These are phyloP conservation scores for Musa schizocarpa DNA, from an alignment of 176 grass and related monocot species.

Conservation along the genomic window DNA sequence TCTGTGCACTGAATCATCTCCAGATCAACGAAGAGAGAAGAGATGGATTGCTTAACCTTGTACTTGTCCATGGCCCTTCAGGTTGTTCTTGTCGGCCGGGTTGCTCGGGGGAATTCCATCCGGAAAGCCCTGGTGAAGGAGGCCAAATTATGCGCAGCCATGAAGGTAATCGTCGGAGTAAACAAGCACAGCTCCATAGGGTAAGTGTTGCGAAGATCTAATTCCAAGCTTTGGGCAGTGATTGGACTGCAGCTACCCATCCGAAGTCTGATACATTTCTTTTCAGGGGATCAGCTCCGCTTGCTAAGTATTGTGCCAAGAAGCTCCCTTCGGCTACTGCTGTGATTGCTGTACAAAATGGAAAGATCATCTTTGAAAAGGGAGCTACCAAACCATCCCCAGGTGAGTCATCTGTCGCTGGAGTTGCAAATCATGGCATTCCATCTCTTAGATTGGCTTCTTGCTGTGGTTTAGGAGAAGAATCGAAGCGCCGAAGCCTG, in stretches of 20 bases:
- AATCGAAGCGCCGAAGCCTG: conserved; percentile 42
- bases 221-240: not conserved
- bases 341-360: conserved; percentile 64
- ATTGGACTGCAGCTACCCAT: not conserved
- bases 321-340: conserved; percentile 70
- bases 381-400: conserved; percentile 36
- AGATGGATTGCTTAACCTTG: not conserved
- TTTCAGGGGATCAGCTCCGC: conserved; percentile 48
- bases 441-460: not conserved
- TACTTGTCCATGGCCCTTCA: conserved; percentile 27
- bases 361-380: conserved; percentile 64
- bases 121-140: conserved; percentile 75
- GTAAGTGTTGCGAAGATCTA: conserved; percentile 32
- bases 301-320: conserved; percentile 88
- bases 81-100: conserved; percentile 74
- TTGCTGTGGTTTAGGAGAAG: conserved; percentile 32
- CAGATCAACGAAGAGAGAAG: not conserved
- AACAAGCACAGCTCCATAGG: conserved; percentile 72
- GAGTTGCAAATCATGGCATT: not conserved
- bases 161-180: conserved; percentile 59
- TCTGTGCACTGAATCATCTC: not conserved
- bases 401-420: conserved; percentile 29
- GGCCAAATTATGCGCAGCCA: conserved; percentile 75
- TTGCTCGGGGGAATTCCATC: conserved; percentile 72
- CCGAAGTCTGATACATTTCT: not conserved